Evolutionary conservation across 2,329 filamentous ascomycete genomes (phyloP), one percentile per base, ranked within the genome.

Genomic region (Malbranchea zuffiana): DNA sequence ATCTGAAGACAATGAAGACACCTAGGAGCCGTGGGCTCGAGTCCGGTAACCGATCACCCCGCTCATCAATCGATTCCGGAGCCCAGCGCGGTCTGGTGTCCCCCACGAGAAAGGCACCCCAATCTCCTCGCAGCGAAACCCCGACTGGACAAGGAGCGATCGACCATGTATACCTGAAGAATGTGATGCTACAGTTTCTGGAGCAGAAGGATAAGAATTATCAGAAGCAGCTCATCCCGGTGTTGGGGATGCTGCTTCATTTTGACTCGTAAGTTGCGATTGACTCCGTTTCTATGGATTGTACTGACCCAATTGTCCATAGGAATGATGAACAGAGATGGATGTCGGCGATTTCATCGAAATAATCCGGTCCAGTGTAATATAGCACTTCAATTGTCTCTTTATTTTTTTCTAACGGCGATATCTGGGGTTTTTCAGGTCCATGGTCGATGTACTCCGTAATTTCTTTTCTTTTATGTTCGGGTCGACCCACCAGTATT

Each of bases 241-340:
- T 79, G 12, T 53, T 80, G 48, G 74, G 72, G 10, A 76, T 76
- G 74, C 57, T 80, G 55, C 57, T 80, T 47, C 73, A 78, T 55
- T 78, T 80, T 58, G 74, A 78, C 53, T 64, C 70, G 69, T 74
- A 53, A 56, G 69, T 60, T 23, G 19, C 10, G 27, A 23, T 12
- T 26, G 11, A 11, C 16, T 12, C 6, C 6, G 20, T 8, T 18
- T 23, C 8, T 30, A 15, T n/a, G 6, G 5, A 6, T 25, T 11
- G 3, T 8, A 6, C 20, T 33, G 18, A 16, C 15, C 16, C 11
- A 39, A 28, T 30, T 23, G 10, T 35, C 4, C 40, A 42, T 40
- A 76, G 72, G 49, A 74, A 72, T 49, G 86, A 94, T 48, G 82
- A 90, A 61, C 79, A 90, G 60, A 88, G 84, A 60, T 93, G 85